Conservation (phyloP, 192 early-diverging fungal species). For the Umbelopsis isabellina region DNA sequence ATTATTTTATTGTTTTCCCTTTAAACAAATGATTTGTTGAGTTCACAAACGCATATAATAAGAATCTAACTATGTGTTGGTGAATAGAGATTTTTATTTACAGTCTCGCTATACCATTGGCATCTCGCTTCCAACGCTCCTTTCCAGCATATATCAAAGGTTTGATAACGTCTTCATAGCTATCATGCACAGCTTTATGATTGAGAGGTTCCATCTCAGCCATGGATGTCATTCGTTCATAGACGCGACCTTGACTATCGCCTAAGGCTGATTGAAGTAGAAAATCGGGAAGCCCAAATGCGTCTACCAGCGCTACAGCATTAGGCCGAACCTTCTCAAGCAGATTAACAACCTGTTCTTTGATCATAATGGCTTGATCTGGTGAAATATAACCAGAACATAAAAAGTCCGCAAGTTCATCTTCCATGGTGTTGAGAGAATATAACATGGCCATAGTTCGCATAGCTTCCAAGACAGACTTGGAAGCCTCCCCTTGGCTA, state of each 20-base stretch:
- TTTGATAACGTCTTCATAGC: conserved; percentile 50
- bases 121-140: conserved; percentile 25
- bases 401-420: conserved; percentile 67
- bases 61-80: too few relatives aligned
- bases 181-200: conserved; percentile 54
- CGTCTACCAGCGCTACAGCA: conserved; percentile 79
- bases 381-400: conserved; percentile 57
- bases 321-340: conserved; percentile 74
- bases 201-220: conserved; percentile 79
- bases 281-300: conserved; percentile 76
- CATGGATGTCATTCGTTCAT: conserved; percentile 73
- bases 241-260: conserved; percentile 71
- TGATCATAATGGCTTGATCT: conserved; percentile 52
- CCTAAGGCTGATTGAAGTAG: conserved; percentile 80
- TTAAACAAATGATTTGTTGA: too few relatives aligned
- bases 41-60: too few relatives aligned
- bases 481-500: conserved; percentile 33
- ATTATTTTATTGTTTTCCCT: too few relatives aligned
- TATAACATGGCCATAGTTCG: conserved; percentile 48
- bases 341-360: conserved; percentile 49
- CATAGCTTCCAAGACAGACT: conserved; percentile 45
- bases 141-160: conserved; percentile 36
- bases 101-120: conserved; percentile 27
- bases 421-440: conserved; percentile 65
- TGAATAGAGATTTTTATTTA: conserved; percentile 9